Conservation (phyloP, 495 filamentous ascomycete species). For the Sordaria brevicollis region DNA sequence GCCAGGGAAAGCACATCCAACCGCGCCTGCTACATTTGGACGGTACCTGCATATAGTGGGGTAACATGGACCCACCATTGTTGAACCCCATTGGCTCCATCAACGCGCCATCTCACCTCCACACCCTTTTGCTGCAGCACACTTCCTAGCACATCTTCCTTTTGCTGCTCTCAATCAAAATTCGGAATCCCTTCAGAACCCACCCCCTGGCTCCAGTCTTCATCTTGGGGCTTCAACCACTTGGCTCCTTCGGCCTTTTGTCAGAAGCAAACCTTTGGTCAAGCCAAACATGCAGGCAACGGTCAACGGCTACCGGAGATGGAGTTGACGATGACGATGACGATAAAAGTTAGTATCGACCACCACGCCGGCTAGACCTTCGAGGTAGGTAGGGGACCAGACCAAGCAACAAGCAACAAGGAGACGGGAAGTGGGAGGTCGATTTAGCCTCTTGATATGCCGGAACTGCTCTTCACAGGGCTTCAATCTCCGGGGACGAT, state of each 20-base stretch:
- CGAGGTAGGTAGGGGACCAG: not conserved
- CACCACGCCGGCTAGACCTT: no score
- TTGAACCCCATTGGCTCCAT: not conserved
- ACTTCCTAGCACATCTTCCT: not conserved
- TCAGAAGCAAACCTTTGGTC: not conserved
- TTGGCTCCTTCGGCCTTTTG: not conserved
- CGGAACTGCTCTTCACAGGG: not conserved
- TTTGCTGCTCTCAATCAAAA: not conserved
- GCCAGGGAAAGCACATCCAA: not conserved
- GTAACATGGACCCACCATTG: not conserved
- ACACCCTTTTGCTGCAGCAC: not conserved
- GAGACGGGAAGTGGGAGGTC: not conserved
- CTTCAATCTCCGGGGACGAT: not conserved
- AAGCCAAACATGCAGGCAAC: not conserved
- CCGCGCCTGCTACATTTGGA: not conserved
- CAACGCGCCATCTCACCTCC: not conserved
- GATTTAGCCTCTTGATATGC: not conserved
- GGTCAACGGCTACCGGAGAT: not conserved
- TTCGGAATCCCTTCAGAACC: not conserved
- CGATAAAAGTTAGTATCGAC: not conserved
- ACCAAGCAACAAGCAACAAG: no score
- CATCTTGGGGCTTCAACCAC: not conserved
- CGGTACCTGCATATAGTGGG: constrained; percentile 12
- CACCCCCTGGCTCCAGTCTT: not conserved
- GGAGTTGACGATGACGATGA: not conserved